Evolutionary conservation across 805 yeast genomes (phyloP).

Genomic region (Candida suzukii): DNA sequence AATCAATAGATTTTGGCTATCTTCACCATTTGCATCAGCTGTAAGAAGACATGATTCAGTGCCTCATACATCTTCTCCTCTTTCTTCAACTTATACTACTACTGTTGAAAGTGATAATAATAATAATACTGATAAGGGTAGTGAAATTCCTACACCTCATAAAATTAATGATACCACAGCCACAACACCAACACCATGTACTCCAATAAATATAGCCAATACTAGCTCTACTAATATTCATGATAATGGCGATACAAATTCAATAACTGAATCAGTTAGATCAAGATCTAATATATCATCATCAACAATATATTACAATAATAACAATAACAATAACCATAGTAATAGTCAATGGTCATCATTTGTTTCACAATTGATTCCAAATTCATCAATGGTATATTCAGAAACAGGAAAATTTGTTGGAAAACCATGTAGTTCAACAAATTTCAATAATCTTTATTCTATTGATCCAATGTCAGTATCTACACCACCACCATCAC

Average conservation of each 20-base stretch:
- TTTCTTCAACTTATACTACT: too few species aligned
- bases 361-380: slow-evolving; percentile 24
- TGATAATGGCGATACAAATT: slow-evolving; percentile 2
- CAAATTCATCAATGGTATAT: slow-evolving; percentile 21
- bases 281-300: not conserved
- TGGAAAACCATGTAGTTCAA: slow-evolving; percentile 12
- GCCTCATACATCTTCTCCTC: not conserved
- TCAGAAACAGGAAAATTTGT: slow-evolving; percentile 26
- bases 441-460: not conserved
- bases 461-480: not conserved
- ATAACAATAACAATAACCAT: slow-evolving; percentile 1
- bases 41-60: not conserved
- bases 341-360: not conserved
- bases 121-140: too few species aligned
- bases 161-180: too few species aligned
- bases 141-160: too few species aligned
- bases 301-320: slow-evolving; percentile 3
- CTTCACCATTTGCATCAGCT: not conserved
- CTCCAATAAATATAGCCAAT: not conserved
- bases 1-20: not conserved
- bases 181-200: not conserved
- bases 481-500: not conserved
- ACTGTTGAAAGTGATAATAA: too few species aligned
- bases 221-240: not conserved
- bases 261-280: too few species aligned